Conservation (phyloP, 495 filamentous ascomycete species). For the Immersiella caudata region DNA sequence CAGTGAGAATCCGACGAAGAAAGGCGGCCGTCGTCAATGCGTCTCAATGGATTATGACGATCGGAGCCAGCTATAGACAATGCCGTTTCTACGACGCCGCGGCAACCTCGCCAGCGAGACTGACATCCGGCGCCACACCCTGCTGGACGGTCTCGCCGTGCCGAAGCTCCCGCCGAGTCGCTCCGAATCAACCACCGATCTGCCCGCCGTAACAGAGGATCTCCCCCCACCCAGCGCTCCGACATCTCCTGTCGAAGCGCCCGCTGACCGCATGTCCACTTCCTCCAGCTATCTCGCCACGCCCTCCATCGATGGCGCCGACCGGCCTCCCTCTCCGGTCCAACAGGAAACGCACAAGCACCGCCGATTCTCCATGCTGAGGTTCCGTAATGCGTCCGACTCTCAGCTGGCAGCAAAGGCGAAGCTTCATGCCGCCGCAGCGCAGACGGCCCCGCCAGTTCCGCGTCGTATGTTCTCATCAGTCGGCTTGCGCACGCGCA, state of each 20-base stretch:
- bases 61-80: conserved; percentile 39
- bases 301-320: conserved; percentile 37
- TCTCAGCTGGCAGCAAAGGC: conserved; percentile 81
- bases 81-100: conserved; percentile 56
- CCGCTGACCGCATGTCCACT: conserved; percentile 28
- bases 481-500: conserved; percentile 20
- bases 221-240: conserved; percentile 20
- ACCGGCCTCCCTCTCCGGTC: conserved; percentile 41
- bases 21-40: conserved; percentile 26
- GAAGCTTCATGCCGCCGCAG: conserved; percentile 66
- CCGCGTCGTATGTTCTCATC: conserved; percentile 62
- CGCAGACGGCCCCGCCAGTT: conserved; percentile 66
- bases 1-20: not conserved
- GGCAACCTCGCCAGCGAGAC: conserved; percentile 54
- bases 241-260: conserved; percentile 22
- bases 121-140: conserved; percentile 52
- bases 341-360: conserved; percentile 55
- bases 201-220: conserved; percentile 33
- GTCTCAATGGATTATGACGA: conserved; percentile 47
- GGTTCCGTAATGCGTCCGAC: conserved; percentile 91
- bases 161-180: conserved; percentile 32
- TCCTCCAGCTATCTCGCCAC: conserved; percentile 28
- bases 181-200: conserved; percentile 27
- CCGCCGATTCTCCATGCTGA: conserved; percentile 86
- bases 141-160: conserved; percentile 38